Base-by-base conservation (phyloP, 306 rosid genomes). In the Acacia crassicarpa region DNA sequence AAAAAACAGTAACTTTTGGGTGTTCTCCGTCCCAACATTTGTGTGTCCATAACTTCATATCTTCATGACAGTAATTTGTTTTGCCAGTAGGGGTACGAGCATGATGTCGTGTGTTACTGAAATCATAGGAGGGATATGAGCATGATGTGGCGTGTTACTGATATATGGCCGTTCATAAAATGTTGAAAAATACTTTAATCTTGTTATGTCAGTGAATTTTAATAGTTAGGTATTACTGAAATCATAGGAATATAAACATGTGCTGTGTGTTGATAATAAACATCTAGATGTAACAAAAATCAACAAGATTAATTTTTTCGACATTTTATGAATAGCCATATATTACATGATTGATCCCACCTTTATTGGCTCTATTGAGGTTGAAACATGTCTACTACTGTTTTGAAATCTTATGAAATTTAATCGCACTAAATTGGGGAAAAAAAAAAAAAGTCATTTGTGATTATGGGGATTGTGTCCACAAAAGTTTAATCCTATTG, bases 301-400 rank as follows among this genome's bases (percentile, higher is more conserved):
- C 43, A 70, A 15, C 72, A 27, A 66, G 61, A 38, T 45, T 53
- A 16, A 33, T 9, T 16, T 48, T 61, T 80, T n/a, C 78, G 6
- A 19, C 23, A 30, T 45, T 66, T 54, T 53, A 54, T 71, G 46
- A 78, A 70, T 68, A 40, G 46, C 11, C 23, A 70, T 54, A 53
- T 48, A 62, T 66, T 9, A 44, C 77, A 32, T 76, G 68, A 75
- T 41, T 77, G 53, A 45, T 58, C 32, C 15, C 71, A 56, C 43
- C 30, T n/a, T 27, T n/a, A 20, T 68, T 40, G 67, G 44, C 74
- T 72, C 41, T 65, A 72, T 14, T 11, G 56, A 66, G 63, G 32
- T 8, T 79, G 41, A 48, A 61, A 35, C 30, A 59, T 59, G 15
- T 77, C 20, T 6, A 76, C 33, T 78, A 43, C 67, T 61, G 32